A percentile compares a stretch with the other conserved stretches of the same genome.
phyloP scores from a whole-genome alignment of 495 filamentous ascomycete genomes.

The Polyplosphaeria fusca region DNA sequence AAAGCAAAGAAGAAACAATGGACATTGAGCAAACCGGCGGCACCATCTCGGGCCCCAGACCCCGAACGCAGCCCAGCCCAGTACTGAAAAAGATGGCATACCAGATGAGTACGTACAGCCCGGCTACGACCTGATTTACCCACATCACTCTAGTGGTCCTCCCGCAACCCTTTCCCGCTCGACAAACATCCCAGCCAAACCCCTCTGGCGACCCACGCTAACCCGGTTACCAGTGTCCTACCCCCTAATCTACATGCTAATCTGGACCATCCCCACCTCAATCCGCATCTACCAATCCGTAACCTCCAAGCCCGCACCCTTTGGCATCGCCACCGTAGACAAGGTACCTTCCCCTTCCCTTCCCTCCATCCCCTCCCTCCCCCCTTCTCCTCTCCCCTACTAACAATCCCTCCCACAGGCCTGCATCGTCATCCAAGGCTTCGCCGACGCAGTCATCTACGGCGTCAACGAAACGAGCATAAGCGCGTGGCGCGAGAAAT shows the following conservation, averaged over 20 bases:
- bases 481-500: constrained; percentile 24
- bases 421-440: constrained; percentile 47
- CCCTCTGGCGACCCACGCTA: too few relatives aligned
- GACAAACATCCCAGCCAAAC: too few relatives aligned
- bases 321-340: constrained; percentile 44
- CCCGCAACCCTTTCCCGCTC: too few relatives aligned
- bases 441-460: constrained; percentile 47
- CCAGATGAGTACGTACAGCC: too few relatives aligned
- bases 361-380: too few relatives aligned
- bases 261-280: constrained; percentile 46
- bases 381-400: too few relatives aligned
- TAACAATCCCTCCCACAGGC: constrained; percentile 32
- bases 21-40: constrained; percentile 8
- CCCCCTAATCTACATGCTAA: constrained; percentile 45
- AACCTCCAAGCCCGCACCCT: constrained; percentile 39
- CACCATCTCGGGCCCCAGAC: constrained; percentile 6
- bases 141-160: too few relatives aligned
- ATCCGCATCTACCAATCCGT: constrained; percentile 46
- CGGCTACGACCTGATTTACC: too few relatives aligned
- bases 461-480: constrained; percentile 41
- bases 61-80: constrained; percentile 13
- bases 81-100: constrained; percentile 41
- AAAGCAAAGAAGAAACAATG: constrained; percentile 24
- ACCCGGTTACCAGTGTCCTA: too few relatives aligned
- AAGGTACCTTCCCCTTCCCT: constrained; percentile 34